Evolutionary conservation across 2,329 filamentous ascomycete genomes (phyloP).

Genomic region (Cordyceps fumosorosea): DNA sequence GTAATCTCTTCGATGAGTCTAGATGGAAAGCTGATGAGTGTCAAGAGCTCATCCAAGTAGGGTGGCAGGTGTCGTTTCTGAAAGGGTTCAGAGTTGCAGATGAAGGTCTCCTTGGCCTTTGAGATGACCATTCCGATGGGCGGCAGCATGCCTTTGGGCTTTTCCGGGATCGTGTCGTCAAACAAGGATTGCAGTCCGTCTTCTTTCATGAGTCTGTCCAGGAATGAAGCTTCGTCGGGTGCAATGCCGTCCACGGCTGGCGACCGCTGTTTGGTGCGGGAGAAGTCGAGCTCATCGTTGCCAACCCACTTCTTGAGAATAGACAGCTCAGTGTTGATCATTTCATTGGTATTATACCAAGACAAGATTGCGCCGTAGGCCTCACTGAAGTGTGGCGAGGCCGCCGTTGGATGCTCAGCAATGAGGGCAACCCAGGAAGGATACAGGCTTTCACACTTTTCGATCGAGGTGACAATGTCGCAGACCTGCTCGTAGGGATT

Average conservation of each 20-base stretch:
- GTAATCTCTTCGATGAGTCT: conserved; percentile 96
- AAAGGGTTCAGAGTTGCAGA: conserved; percentile 78
- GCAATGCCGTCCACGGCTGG: conserved; percentile 61
- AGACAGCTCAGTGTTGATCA: conserved; percentile 90
- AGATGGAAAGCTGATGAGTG: conserved; percentile 93
- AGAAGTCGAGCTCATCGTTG: conserved; percentile 90
- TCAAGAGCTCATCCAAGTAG: conserved; percentile 93
- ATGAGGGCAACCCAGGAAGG: conserved; percentile 72
- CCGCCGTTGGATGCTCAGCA: conserved; percentile 66
- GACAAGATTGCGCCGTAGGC: conserved; percentile 85
- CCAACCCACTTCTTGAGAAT: conserved; percentile 96
- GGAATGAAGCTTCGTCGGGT: conserved; percentile 82
- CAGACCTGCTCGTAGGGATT: conserved; percentile 81
- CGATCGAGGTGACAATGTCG: conserved; percentile 84
- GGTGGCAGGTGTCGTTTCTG: conserved; percentile 85
- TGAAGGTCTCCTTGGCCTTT: conserved; percentile 89
- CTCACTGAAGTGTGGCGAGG: conserved; percentile 69
- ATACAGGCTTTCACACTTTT: conserved; percentile 80
- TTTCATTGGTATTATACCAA: conserved; percentile 94
- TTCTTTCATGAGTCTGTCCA: conserved; percentile 91
- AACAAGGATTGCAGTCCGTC: conserved; percentile 90
- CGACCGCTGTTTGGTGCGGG: conserved; percentile 63
- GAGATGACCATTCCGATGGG: conserved; percentile 80
- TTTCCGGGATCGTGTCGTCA: conserved; percentile 50
- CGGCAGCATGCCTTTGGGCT: conserved; percentile 69